Evolutionary conservation across 495 filamentous ascomycete genomes (phyloP).

Genomic region (Friedmanniomyces simplex): DNA sequence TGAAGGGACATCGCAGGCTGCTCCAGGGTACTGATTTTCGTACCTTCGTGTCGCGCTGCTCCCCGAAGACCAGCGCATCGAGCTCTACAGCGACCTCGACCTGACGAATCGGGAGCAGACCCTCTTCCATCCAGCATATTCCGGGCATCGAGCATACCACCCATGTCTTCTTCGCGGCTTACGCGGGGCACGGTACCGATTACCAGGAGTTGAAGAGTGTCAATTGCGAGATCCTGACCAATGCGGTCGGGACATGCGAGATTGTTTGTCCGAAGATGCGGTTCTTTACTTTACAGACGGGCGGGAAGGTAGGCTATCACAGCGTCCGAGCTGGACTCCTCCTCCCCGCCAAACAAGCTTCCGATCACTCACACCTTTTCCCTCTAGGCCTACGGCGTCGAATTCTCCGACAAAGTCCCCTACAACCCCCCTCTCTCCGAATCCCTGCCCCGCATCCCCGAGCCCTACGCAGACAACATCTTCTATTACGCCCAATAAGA

Average conservation of each 20-base stretch:
- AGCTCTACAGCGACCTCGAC: constrained; percentile 21
- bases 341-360: too few relatives aligned
- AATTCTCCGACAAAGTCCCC: constrained; percentile 28
- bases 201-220: constrained; percentile 23
- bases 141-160: constrained; percentile 18
- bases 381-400: constrained; percentile 30
- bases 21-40: constrained; percentile 61
- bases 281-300: constrained; percentile 36
- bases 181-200: constrained; percentile 15
- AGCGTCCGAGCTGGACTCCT: neutral
- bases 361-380: too few relatives aligned
- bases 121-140: constrained; percentile 6
- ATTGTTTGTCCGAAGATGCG: constrained; percentile 29
- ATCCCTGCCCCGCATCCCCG: constrained; percentile 33
- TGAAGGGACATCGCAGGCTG: constrained; percentile 36
- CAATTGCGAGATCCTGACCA: constrained; percentile 26
- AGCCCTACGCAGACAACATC: constrained; percentile 35
- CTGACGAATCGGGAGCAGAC: constrained; percentile 8
- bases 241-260: constrained; percentile 28
- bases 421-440: constrained; percentile 33
- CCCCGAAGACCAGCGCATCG: constrained; percentile 13
- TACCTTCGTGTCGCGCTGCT: constrained; percentile 37
- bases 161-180: constrained; percentile 24
- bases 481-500: constrained; percentile 42
- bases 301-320: constrained; percentile 28